These are phyloP conservation scores for Leccinum brunneo-olivaceum DNA, from an alignment of 1,284 basidiomycete species.

Conservation along the genomic window DNA sequence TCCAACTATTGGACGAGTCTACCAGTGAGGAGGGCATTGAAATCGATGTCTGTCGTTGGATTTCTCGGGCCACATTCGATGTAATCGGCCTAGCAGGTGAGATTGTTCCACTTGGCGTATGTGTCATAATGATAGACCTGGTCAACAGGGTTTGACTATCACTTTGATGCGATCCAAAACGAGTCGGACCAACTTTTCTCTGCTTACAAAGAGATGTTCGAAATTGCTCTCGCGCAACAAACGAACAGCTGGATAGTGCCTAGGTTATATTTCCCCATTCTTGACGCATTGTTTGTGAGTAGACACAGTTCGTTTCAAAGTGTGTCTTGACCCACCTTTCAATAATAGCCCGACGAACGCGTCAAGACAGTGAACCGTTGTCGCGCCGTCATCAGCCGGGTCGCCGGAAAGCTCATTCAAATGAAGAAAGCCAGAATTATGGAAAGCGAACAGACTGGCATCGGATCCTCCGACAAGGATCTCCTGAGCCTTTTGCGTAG, in stretches of 20 bases:
- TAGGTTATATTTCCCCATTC: constrained; percentile 55
- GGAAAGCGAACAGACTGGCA: constrained; percentile 46
- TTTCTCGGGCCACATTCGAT: constrained; percentile 73
- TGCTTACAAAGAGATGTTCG: constrained; percentile 80
- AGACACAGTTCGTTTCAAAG: background rate
- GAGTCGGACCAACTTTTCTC: constrained; percentile 68
- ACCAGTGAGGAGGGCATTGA: constrained; percentile 13
- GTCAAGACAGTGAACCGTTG: constrained; percentile 47
- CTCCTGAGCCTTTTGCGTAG: constrained; percentile 59
- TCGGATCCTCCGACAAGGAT: constrained; percentile 51
- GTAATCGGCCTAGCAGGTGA: constrained; percentile 71
- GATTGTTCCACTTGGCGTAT: background rate
- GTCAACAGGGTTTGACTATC: constrained; percentile 64
- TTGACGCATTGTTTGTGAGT: constrained; percentile 54
- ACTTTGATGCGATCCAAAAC: constrained; percentile 70
- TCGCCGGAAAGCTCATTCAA: constrained; percentile 63
- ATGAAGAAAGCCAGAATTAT: constrained; percentile 64
- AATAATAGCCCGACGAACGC: constrained; percentile 50
- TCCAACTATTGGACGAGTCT: constrained; percentile 33
- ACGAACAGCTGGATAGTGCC: constrained; percentile 40
- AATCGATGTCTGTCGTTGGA: constrained; percentile 68
- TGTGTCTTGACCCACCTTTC: constrained; percentile 1
- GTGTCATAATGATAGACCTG: background rate
- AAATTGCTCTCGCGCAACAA: constrained; percentile 55
- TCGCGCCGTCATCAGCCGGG: constrained; percentile 54